phyloP scores from a whole-genome alignment of 805 yeast species.

The Candida namnaoensis region DNA sequence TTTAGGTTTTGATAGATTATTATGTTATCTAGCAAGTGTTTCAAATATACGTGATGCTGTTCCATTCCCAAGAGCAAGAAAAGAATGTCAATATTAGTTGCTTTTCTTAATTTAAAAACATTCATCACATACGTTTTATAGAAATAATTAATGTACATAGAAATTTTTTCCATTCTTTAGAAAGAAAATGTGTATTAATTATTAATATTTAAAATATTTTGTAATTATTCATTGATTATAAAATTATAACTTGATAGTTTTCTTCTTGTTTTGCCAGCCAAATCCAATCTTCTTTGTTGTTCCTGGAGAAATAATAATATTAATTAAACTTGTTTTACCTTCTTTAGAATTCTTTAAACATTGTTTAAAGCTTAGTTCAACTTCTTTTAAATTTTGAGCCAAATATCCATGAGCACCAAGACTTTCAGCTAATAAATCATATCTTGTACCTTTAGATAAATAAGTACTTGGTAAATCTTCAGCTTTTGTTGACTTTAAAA shows the following conservation, averaged over 20 bases:
- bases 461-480: conserved; percentile 49
- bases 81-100: conserved; percentile 36
- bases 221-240: too few relatives aligned
- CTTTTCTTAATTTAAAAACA: too few relatives aligned
- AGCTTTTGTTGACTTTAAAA: conserved; percentile 14
- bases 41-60: conserved; percentile 82
- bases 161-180: too few relatives aligned
- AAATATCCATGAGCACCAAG: conserved; percentile 49
- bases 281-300: conserved; percentile 45
- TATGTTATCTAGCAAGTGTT: conserved; percentile 63
- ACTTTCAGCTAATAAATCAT: conserved; percentile 45
- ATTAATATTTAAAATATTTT: too few relatives aligned
- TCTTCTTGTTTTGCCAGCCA: conserved; percentile 59
- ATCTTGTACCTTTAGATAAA: conserved; percentile 43
- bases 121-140: too few relatives aligned
- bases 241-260: background rate
- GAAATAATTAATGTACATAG: too few relatives aligned
- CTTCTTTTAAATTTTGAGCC: conserved; percentile 31
- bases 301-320: conserved; percentile 56
- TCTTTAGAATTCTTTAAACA: conserved; percentile 24
- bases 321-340: conserved; percentile 37
- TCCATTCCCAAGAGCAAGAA: conserved; percentile 75
- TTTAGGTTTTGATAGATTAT: conserved; percentile 81
- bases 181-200: too few relatives aligned
- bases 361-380: conserved; percentile 22